Evolutionary conservation across 1,284 basidiomycete species (phyloP).

Genomic region (Anthracocystis setariae): DNA sequence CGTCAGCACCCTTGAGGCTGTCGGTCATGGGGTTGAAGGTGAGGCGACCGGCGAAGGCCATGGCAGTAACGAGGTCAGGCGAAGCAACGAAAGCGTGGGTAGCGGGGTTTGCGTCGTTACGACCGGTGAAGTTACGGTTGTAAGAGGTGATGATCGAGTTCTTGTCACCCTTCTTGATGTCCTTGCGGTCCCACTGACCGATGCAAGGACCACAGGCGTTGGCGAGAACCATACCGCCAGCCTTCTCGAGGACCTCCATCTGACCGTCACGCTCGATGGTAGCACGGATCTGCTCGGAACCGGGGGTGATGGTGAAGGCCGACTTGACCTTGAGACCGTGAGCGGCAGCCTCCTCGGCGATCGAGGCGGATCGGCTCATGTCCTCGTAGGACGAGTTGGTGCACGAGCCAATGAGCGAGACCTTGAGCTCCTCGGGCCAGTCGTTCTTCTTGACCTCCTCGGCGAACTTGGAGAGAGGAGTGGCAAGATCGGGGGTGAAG

Average conservation of each 20-base stretch:
- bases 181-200: conserved; percentile 97
- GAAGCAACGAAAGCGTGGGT: conserved; percentile 99
- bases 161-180: conserved; percentile 93
- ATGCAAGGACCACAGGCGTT: conserved; percentile 99
- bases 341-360: conserved; percentile 84
- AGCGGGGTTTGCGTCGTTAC: conserved; percentile 98
- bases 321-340: conserved; percentile 91
- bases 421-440: conserved; percentile 97
- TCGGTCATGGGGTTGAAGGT: conserved; percentile 98
- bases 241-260: conserved; percentile 84
- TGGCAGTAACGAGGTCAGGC: conserved; percentile 96
- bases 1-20: conserved; percentile 85
- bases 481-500: conserved; percentile 73
- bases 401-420: conserved; percentile 97
- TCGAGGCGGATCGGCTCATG: conserved; percentile 96
- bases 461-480: conserved; percentile 88
- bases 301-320: conserved; percentile 96
- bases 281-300: conserved; percentile 96
- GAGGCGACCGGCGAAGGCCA: conserved; percentile 92
- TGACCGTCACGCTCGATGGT: conserved; percentile 97
- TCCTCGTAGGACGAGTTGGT: conserved; percentile 99
- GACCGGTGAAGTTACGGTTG: conserved; percentile 99
- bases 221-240: conserved; percentile 92
- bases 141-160: conserved; percentile 96
- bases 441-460: conserved; percentile 90